A percentile compares a stretch with the other conserved stretches of the same genome.
These are phyloP conservation scores for Hyaloscypha hepaticicola DNA, from an alignment of 495 filamentous ascomycete species.

Conservation along the genomic window DNA sequence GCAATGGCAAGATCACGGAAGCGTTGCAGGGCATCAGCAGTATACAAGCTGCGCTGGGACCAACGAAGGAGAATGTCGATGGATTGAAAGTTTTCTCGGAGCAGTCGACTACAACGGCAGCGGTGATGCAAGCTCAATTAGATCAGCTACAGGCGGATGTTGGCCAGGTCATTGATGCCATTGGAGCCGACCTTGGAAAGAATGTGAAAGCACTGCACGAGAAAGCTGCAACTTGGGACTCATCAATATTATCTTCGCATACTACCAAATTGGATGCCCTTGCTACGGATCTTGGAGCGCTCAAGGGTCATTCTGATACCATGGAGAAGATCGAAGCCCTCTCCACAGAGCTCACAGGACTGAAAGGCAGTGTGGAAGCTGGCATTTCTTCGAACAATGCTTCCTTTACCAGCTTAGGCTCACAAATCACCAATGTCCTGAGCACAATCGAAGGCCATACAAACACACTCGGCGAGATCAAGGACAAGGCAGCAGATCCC, in stretches of 20 bases:
- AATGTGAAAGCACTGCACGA: slow-evolving; percentile 20
- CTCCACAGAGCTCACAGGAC: slow-evolving; percentile 16
- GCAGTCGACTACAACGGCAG: slow-evolving; percentile 21
- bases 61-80: slow-evolving; percentile 18
- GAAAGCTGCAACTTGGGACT: slow-evolving; percentile 10
- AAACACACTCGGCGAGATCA: slow-evolving; percentile 18
- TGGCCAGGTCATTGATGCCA: slow-evolving; percentile 18
- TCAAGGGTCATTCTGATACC: slow-evolving; percentile 22
- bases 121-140: slow-evolving; percentile 29
- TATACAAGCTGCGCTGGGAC: slow-evolving; percentile 16
- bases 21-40: slow-evolving; percentile 17
- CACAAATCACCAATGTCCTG: slow-evolving; percentile 22
- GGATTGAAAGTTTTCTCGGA: slow-evolving; percentile 20
- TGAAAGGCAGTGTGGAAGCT: slow-evolving; percentile 21
- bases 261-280: slow-evolving; percentile 27
- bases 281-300: slow-evolving; percentile 17
- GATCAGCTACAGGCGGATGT: slow-evolving; percentile 30
- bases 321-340: slow-evolving; percentile 13
- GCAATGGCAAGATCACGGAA: slow-evolving; percentile 23
- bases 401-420: slow-evolving; percentile 12
- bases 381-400: slow-evolving; percentile 20
- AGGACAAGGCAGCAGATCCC: slow-evolving; percentile 8
- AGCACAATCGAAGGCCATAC: slow-evolving; percentile 22
- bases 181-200: slow-evolving; percentile 20
- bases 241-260: slow-evolving; percentile 19